Evolutionary conservation across 257 asterid species (phyloP).

Genomic region (Salvia miltiorrhiza): DNA sequence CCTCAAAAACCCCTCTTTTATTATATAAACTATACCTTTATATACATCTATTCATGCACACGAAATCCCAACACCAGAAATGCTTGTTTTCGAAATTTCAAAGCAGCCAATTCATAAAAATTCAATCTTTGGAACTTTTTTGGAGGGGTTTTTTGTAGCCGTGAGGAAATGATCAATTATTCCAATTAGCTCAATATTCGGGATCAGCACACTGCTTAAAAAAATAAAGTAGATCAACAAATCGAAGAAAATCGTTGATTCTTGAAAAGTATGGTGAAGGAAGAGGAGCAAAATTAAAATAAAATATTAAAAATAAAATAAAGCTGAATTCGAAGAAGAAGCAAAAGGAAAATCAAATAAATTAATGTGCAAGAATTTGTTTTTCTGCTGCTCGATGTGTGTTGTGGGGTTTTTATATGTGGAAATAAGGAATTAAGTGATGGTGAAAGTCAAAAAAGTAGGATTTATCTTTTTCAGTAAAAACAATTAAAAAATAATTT

Average conservation of each 20-base stretch:
- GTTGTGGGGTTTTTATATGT: slow-evolving; percentile 31
- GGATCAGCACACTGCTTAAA: slow-evolving; percentile 44
- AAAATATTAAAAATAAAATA: background rate
- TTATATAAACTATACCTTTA: background rate
- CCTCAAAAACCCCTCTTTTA: slow-evolving; percentile 26
- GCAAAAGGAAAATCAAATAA: slow-evolving; percentile 24
- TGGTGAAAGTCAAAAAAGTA: slow-evolving; percentile 41
- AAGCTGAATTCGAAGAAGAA: slow-evolving; percentile 27
- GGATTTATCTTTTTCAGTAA: slow-evolving; percentile 25
- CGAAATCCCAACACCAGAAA: slow-evolving; percentile 25
- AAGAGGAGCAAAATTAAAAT: slow-evolving; percentile 5
- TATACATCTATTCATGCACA: slow-evolving; percentile 14
- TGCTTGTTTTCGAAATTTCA: slow-evolving; percentile 32
- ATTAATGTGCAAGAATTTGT: slow-evolving; percentile 11
- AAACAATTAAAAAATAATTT: background rate
- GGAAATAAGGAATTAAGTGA: slow-evolving; percentile 28
- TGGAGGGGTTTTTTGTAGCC: slow-evolving; percentile 31
- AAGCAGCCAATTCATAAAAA: slow-evolving; percentile 52
- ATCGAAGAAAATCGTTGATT: slow-evolving; percentile 59
- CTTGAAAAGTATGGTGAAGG: slow-evolving; percentile 46
- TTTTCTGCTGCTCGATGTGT: slow-evolving; percentile 24
- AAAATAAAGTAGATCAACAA: slow-evolving; percentile 68
- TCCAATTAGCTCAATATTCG: slow-evolving; percentile 39
- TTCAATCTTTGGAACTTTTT: slow-evolving; percentile 35
- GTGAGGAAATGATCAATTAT: slow-evolving; percentile 39